Conservation (phyloP, 257 asterid genomes). For the Nyctanthes arbortristis region DNA sequence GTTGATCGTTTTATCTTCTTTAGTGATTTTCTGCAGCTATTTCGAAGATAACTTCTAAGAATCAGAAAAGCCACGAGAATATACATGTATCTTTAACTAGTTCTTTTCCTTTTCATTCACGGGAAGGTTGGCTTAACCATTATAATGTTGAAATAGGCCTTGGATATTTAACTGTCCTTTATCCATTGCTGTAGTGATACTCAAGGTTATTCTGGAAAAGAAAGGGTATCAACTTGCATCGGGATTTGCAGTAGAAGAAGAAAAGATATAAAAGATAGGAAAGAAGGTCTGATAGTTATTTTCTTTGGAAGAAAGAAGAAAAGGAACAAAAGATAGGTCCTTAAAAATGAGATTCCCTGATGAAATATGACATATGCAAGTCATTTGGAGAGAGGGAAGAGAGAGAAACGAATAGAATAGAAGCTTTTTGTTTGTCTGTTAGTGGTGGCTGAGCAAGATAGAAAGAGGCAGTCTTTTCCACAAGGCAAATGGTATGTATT, state of each 20-base stretch:
- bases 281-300: conserved; percentile 59
- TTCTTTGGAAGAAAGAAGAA: conserved; percentile 51
- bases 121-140: neutral
- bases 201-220: conserved; percentile 39
- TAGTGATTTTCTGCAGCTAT: conserved; percentile 11
- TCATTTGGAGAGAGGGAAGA: conserved; percentile 16
- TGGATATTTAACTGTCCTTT: conserved; percentile 30
- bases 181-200: conserved; percentile 49
- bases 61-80: conserved; percentile 39
- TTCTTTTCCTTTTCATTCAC: conserved; percentile 24
- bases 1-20: conserved; percentile 8
- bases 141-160: conserved; percentile 24
- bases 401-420: conserved; percentile 33
- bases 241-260: conserved; percentile 59
- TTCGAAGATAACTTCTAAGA: conserved; percentile 28
- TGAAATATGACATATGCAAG: conserved; percentile 49
- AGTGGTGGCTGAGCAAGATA: conserved; percentile 45
- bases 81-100: conserved; percentile 34
- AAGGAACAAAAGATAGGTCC: conserved; percentile 53
- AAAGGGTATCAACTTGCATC: conserved; percentile 39
- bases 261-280: conserved; percentile 43
- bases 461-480: conserved; percentile 39
- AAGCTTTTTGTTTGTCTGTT: conserved; percentile 66
- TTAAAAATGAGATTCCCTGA: conserved; percentile 67
- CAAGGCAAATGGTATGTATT: conserved; percentile 58